Base-by-base conservation (phyloP, 2,329 filamentous ascomycete species). In the Pochonia chlamydosporia region DNA sequence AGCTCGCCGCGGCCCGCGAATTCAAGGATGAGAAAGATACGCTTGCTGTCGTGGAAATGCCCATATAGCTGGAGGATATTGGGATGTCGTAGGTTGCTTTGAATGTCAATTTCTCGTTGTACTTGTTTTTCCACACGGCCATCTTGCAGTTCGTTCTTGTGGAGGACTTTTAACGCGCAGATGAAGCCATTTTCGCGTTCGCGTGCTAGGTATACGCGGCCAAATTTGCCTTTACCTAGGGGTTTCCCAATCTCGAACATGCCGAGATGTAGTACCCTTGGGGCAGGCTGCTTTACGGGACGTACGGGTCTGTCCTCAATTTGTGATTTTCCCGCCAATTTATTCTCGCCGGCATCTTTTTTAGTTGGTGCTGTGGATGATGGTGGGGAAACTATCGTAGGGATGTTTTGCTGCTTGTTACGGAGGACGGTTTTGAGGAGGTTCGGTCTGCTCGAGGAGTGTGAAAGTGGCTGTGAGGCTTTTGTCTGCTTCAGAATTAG, bases 191-290 rank as follows among this genome's bases (percentile, higher is more conserved):
- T 79, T 3, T 73, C 73, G 31, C 81, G 75, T 59, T 87, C 82
- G 46, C 83, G 80, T 40, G 82, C 84, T 11, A 88, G 75, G 54
- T 88, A 87, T 1, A 88, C 84, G 46, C 84, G 76, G 2, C 84
- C 84, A 58, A 87, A 87, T 56, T 87, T 87, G 49, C 84, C 84
- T 62, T 87, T 87, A 16, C 84, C 84, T 0, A 88, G 68, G 1
- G 84, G 82, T 55, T 84, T 84, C 35, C 84, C 84, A 49, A 87
- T 87, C 57, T 88, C 84, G 62, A 88, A 87, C 82, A 87, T 86
- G 57, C 82, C 82, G 25, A 46, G 14, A 23, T 46, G 44, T 7
- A 46, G 35, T n/a, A 6, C 14, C 24, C 14, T 40, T n/a, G n/a
- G 26, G 13, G 23, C n/a, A 18, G 44, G 44, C 26, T 46, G 36